A percentile compares a stretch with the other conserved stretches of the same genome.
Conservation (phyloP, 2,329 filamentous ascomycete genomes). For the Hypoxylon sp. region DNA sequence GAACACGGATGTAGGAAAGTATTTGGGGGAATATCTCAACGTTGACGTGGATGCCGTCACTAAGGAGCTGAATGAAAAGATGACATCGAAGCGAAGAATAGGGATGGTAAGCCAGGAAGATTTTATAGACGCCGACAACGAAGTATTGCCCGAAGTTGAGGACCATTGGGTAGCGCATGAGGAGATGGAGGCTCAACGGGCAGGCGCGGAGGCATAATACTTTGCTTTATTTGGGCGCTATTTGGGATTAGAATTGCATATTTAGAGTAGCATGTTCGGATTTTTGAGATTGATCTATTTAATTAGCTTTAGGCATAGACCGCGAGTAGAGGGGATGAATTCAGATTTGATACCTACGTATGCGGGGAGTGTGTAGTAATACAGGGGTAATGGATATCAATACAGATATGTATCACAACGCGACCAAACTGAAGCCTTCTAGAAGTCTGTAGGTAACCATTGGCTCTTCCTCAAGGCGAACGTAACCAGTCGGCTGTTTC, state of each 20-base stretch:
- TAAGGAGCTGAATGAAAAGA: conserved; percentile 76
- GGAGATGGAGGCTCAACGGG: conserved; percentile 39
- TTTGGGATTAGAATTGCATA: conserved; percentile 6
- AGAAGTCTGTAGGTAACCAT: conserved; percentile 17
- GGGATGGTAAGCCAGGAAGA: conserved; percentile 23
- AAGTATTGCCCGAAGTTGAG: conserved; percentile 3
- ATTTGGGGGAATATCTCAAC: conserved; percentile 82
- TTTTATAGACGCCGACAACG: conserved; percentile 5
- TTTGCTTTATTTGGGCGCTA: not conserved
- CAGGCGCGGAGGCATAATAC: conserved; percentile 6
- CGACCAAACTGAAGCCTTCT: conserved; percentile 12
- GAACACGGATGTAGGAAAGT: conserved; percentile 92
- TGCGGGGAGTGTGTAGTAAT: not conserved
- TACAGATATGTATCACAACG: conserved; percentile 4
- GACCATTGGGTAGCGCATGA: conserved; percentile 53
- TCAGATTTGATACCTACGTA: conserved; percentile 37
- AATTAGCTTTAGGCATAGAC: conserved; percentile 17
- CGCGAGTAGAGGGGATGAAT: conserved; percentile 21
- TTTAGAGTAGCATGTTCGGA: conserved; percentile 6
- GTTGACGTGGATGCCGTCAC: conserved; percentile 86
- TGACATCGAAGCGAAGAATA: conserved; percentile 47
- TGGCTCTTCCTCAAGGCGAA: not conserved
- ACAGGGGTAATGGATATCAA: not conserved
- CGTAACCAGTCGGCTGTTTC: conserved; percentile 36
- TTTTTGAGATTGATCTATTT: conserved; percentile 22